Conservation (phyloP, 2,329 filamentous ascomycete species). For the Rosellinia necatrix region DNA sequence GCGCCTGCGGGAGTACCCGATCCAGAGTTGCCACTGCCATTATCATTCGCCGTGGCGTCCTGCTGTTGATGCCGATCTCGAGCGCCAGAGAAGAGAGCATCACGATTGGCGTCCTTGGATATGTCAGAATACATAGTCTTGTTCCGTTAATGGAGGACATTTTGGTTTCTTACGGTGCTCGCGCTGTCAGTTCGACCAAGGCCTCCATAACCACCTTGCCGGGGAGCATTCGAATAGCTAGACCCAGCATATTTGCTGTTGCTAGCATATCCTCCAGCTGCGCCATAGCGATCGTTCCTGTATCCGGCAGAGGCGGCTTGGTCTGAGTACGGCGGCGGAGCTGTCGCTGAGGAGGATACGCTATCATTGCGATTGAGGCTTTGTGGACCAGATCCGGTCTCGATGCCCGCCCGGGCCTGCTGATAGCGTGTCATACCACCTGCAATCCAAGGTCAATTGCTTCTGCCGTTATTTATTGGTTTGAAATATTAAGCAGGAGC, state of each 20-base stretch:
- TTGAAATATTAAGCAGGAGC: slow-evolving; percentile 25
- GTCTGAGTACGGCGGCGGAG: slow-evolving; percentile 45
- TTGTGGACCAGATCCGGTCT: slow-evolving; percentile 35
- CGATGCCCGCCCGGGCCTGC: slow-evolving; percentile 46
- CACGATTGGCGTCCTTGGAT: slow-evolving; percentile 55
- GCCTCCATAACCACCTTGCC: slow-evolving; percentile 65
- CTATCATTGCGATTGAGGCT: slow-evolving; percentile 37
- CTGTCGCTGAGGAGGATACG: slow-evolving; percentile 34
- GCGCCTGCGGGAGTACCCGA: slow-evolving; percentile 28
- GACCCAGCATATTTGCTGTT: slow-evolving; percentile 57
- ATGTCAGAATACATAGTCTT: slow-evolving; percentile 2
- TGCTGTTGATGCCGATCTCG: slow-evolving; percentile 37
- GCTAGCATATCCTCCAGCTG: slow-evolving; percentile 53
- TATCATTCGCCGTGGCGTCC: not conserved
- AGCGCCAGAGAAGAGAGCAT: slow-evolving; percentile 61
- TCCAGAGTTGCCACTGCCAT: slow-evolving; percentile 16
- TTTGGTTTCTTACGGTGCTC: slow-evolving; percentile 38
- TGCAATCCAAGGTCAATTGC: not conserved
- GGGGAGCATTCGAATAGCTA: slow-evolving; percentile 40
- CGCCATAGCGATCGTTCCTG: slow-evolving; percentile 38
- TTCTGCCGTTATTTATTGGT: not conserved
- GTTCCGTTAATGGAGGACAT: not conserved
- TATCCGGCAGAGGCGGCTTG: slow-evolving; percentile 34
- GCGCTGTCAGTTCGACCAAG: slow-evolving; percentile 54
- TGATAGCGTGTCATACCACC: slow-evolving; percentile 49